A percentile compares a stretch with the other conserved stretches of the same genome.
phyloP scores from a whole-genome alignment of 805 yeast genomes.

The Lachancea sp. region DNA sequence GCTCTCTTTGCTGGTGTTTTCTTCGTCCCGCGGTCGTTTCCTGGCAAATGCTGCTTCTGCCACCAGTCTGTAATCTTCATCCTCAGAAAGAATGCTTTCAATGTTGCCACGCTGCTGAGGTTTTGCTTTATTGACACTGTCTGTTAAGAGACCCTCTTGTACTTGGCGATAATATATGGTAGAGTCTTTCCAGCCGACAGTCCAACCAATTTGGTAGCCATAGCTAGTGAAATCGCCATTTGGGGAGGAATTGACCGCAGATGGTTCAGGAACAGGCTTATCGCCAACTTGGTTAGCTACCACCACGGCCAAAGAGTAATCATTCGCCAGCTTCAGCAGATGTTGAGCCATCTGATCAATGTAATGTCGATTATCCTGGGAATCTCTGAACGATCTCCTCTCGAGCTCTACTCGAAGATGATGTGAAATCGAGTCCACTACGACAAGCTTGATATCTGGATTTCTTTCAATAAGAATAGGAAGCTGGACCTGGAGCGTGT shows the following conservation, averaged over 20 bases:
- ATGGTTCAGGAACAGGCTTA: constrained; percentile 27
- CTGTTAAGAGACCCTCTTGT: neutral
- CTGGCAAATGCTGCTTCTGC: constrained; percentile 5
- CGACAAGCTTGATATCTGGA: constrained; percentile 44
- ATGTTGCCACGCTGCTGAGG: constrained; percentile 1
- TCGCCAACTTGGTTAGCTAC: constrained; percentile 80
- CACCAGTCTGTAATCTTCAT: constrained; percentile 24
- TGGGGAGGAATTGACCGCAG: constrained; percentile 5
- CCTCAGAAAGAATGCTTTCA: constrained; percentile 24
- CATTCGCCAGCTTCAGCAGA: constrained; percentile 44
- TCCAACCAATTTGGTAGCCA: constrained; percentile 66
- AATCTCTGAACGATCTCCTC: constrained; percentile 32
- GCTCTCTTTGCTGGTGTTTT: too few relatives aligned
- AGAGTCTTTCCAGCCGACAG: constrained; percentile 65
- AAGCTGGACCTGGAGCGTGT: constrained; percentile 60
- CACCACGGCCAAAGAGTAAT: constrained; percentile 52
- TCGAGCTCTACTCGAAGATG: constrained; percentile 62
- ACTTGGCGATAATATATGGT: constrained; percentile 31
- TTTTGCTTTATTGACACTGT: neutral
- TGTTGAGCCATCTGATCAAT: constrained; percentile 40
- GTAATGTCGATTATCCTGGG: constrained; percentile 39
- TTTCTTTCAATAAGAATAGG: constrained; percentile 46
- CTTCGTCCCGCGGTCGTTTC: neutral
- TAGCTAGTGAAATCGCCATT: constrained; percentile 30
- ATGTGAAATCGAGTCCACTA: constrained; percentile 80